These are phyloP conservation scores for Atkinsonella hypoxylon DNA, from an alignment of 2,329 filamentous ascomycete genomes.

Conservation along the genomic window DNA sequence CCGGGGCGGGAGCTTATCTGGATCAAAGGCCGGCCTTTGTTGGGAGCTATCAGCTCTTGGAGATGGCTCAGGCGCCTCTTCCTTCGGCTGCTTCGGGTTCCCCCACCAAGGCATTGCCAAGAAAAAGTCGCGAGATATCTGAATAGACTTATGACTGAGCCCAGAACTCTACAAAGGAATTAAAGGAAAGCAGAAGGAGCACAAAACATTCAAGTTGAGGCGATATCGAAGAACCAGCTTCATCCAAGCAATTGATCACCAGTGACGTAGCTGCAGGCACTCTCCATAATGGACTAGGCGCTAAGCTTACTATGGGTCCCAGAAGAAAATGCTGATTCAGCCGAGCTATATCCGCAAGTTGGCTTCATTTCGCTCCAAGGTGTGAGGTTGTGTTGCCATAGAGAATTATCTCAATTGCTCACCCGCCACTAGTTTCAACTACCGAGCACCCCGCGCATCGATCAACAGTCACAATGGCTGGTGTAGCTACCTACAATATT, in stretches of 20 bases:
- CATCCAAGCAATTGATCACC: background rate
- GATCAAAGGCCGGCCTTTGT: constrained; percentile 25
- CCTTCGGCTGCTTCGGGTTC: constrained; percentile 22
- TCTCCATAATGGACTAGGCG: background rate
- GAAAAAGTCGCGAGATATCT: background rate
- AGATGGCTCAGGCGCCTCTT: constrained; percentile 12
- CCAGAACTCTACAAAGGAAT: background rate
- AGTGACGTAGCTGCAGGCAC: background rate
- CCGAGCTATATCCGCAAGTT: constrained; percentile 19
- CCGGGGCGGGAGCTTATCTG: constrained; percentile 33
- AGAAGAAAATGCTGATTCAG: background rate
- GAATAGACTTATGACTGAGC: background rate
- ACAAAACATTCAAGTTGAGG: background rate
- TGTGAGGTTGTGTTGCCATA: constrained; percentile 6
- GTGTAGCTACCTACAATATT: constrained; percentile 36
- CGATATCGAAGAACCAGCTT: background rate
- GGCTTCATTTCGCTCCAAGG: constrained; percentile 16
- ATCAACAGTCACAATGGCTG: constrained; percentile 23
- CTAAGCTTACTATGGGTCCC: background rate
- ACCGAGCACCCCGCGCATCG: constrained; percentile 12
- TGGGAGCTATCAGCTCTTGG: constrained; percentile 7
- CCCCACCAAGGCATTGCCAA: constrained; percentile 31
- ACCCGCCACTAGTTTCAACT: background rate
- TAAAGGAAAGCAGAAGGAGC: background rate
- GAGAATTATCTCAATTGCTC: constrained; percentile 12